Evolutionary conservation across 1,139 yeast genomes (phyloP).

Genomic region (Suhomyces bokatorum): DNA sequence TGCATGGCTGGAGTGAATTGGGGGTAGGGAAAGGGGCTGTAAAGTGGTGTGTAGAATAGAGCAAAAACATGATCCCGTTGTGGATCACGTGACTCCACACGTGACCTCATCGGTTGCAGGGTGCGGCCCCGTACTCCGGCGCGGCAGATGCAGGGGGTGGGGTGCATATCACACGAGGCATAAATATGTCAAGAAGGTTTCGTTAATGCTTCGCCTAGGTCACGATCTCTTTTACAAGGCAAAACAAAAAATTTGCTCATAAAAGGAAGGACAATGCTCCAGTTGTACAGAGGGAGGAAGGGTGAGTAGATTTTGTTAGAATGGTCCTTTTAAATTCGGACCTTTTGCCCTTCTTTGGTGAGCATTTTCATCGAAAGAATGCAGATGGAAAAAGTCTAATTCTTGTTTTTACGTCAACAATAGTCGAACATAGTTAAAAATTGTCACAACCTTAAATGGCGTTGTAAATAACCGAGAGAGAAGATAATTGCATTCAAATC

Average conservation of each 20-base stretch:
- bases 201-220: constrained; percentile 8
- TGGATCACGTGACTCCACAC: not conserved
- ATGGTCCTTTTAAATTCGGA: not conserved
- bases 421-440: not conserved
- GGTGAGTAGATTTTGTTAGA: not conserved
- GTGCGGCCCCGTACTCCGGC: too few species aligned
- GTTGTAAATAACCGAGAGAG: too few species aligned
- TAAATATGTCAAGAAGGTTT: not conserved
- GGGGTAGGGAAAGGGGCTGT: not conserved
- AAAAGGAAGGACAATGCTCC: too few species aligned
- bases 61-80: constrained; percentile 4
- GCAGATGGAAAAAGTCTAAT: not conserved
- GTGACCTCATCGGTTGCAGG: not conserved
- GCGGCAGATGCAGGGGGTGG: not conserved
- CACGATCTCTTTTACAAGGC: constrained; percentile 6
- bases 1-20: not conserved
- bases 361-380: not conserved
- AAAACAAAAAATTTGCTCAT: not conserved
- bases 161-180: not conserved
- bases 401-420: not conserved
- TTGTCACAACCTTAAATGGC: too few species aligned
- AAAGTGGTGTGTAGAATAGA: not conserved
- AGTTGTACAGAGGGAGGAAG: not conserved
- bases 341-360: not conserved
- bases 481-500: too few species aligned